A percentile compares a stretch with the other conserved stretches of the same genome.
These are phyloP conservation scores for Fusarium nelsonii DNA, from an alignment of 2,329 filamentous ascomycete genomes.

Conservation along the genomic window DNA sequence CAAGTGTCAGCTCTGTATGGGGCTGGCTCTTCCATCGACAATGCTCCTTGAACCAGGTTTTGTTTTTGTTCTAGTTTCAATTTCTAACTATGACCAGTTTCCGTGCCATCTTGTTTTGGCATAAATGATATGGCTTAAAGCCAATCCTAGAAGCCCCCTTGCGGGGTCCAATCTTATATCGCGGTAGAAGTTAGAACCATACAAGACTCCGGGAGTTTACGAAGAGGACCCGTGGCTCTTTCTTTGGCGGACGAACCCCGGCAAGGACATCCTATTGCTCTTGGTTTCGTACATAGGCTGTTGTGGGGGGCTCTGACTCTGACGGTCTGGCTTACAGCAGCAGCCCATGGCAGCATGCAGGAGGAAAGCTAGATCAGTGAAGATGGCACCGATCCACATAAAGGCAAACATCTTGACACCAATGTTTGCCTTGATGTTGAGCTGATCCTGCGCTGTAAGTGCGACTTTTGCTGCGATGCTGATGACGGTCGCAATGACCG, in stretches of 20 bases:
- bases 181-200: not conserved
- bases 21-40: not conserved
- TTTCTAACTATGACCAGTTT: not conserved
- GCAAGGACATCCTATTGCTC: conserved; percentile 37
- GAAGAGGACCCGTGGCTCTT: conserved; percentile 40
- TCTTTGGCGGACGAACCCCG: conserved; percentile 50
- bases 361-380: conserved; percentile 76
- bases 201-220: not conserved
- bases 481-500: conserved; percentile 84
- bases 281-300: conserved; percentile 41
- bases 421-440: conserved; percentile 80
- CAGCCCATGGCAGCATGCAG: conserved; percentile 83
- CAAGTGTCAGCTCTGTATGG: not conserved
- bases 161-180: conserved; percentile 1
- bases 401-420: conserved; percentile 84
- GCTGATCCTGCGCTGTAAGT: conserved; percentile 74
- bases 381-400: conserved; percentile 85
- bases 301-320: conserved; percentile 9
- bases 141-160: not conserved
- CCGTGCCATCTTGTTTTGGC: not conserved
- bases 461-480: conserved; percentile 84
- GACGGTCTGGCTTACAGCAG: conserved; percentile 67
- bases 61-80: not conserved
- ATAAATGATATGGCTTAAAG: not conserved
- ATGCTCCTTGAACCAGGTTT: conserved; percentile 1